These are phyloP conservation scores for Alternaria solani DNA, from an alignment of 2,329 filamentous ascomycete genomes.

Conservation along the genomic window DNA sequence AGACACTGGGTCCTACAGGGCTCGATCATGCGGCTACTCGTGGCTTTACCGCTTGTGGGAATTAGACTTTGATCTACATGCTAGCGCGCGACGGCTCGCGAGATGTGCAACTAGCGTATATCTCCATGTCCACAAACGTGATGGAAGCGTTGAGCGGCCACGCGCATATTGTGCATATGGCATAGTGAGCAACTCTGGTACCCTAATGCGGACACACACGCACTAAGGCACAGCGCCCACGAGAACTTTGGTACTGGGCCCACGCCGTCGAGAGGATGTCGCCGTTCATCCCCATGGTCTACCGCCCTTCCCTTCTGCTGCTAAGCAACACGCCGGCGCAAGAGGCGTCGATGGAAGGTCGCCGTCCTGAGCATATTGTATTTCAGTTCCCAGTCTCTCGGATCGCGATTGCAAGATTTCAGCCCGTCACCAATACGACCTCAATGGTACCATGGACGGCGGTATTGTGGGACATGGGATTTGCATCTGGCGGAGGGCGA, in stretches of 20 bases:
- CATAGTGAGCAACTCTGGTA: conserved; percentile 2
- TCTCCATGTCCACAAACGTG: conserved; percentile 10
- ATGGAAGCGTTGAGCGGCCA: conserved; percentile 8
- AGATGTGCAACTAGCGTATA: conserved; percentile 16
- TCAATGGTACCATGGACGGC: conserved; percentile 4
- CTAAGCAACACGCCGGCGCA: conserved; percentile 9
- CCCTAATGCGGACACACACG: conserved; percentile 7
- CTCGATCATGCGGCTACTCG: conserved; percentile 15
- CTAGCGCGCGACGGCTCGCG: conserved; percentile 12
- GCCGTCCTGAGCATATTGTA: not conserved
- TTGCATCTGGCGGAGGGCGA: conserved; percentile 5
- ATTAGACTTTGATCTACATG: conserved; percentile 19
- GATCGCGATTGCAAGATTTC: not conserved
- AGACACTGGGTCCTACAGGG: not conserved
- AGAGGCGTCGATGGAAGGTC: conserved; percentile 2
- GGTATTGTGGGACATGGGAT: conserved; percentile 9
- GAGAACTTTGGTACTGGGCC: not conserved
- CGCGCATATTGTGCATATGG: conserved; percentile 2
- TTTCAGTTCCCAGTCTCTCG: conserved; percentile 10
- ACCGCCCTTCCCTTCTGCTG: not conserved
- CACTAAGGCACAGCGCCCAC: conserved; percentile 4
- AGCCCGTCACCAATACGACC: not conserved
- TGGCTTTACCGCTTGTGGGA: conserved; percentile 11
- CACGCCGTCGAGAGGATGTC: conserved; percentile 7
- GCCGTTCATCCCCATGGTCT: conserved; percentile 15